These are phyloP conservation scores for Solidago caesia DNA, from an alignment of 129 eudicot species.

Conservation along the genomic window DNA sequence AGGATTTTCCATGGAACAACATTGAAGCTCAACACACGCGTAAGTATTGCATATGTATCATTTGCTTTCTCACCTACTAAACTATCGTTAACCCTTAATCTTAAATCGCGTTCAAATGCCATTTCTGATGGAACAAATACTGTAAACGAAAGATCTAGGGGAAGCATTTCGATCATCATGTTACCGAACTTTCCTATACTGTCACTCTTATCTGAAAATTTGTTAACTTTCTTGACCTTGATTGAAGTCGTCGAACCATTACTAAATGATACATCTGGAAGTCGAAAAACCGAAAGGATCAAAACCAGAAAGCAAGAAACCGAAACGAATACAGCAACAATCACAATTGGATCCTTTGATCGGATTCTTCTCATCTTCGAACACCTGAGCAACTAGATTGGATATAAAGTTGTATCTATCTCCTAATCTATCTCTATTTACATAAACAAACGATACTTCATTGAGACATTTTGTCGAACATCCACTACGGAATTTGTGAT, in stretches of 20 bases:
- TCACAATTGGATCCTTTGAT: slow-evolving; percentile 38
- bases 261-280: slow-evolving; percentile 42
- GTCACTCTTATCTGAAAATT: not conserved
- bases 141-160: slow-evolving; percentile 75
- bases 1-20: slow-evolving; percentile 65
- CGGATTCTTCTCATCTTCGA: slow-evolving; percentile 31
- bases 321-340: slow-evolving; percentile 34
- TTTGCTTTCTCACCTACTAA: slow-evolving; percentile 49
- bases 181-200: slow-evolving; percentile 60
- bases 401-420: not conserved
- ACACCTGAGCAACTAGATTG: not conserved
- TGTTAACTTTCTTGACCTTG: slow-evolving; percentile 19
- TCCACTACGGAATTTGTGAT: not conserved
- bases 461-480: slow-evolving; percentile 31
- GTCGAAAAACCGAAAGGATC: slow-evolving; percentile 45
- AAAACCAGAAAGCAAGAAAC: slow-evolving; percentile 44
- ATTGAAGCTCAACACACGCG: slow-evolving; percentile 66
- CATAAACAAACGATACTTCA: slow-evolving; percentile 12
- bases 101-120: slow-evolving; percentile 59
- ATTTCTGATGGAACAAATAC: slow-evolving; percentile 63
- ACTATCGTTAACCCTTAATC: slow-evolving; percentile 42
- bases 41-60: slow-evolving; percentile 60
- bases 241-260: slow-evolving; percentile 7
- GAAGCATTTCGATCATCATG: slow-evolving; percentile 67
- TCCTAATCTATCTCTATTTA: not conserved